Percentiles rank a stretch among this genome's conserved stretches.
These are phyloP conservation scores for Orbilia quercus DNA, from an alignment of 2,329 filamentous ascomycete genomes.

Conservation along the genomic window DNA sequence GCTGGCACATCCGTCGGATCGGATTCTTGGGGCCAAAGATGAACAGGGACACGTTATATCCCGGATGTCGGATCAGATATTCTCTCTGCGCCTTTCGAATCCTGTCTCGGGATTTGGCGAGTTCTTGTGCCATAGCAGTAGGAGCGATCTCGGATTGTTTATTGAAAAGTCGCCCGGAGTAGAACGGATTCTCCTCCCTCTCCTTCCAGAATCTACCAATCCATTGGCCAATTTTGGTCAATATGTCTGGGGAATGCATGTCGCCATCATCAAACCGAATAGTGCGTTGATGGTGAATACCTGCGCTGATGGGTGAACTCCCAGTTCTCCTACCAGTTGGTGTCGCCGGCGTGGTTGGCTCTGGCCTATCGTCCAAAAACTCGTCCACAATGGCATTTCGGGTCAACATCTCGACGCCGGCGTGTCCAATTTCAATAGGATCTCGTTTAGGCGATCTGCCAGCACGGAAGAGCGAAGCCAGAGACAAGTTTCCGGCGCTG, in stretches of 20 bases:
- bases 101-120: constrained; percentile 82
- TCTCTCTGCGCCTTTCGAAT: constrained; percentile 89
- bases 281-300: constrained; percentile 58
- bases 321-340: constrained; percentile 1
- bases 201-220: constrained; percentile 55
- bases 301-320: not conserved
- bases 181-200: constrained; percentile 92
- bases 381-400: constrained; percentile 96
- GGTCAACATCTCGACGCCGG: constrained; percentile 92
- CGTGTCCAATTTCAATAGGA: constrained; percentile 91
- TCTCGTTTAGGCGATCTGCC: constrained; percentile 75
- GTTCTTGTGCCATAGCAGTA: constrained; percentile 81
- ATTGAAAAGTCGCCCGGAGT: constrained; percentile 75
- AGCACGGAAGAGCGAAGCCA: constrained; percentile 77
- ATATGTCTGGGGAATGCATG: constrained; percentile 55
- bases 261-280: constrained; percentile 61
- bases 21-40: constrained; percentile 83
- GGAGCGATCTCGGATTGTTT: constrained; percentile 59
- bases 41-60: constrained; percentile 91
- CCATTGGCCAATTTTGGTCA: constrained; percentile 51
- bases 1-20: constrained; percentile 84
- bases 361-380: constrained; percentile 79
- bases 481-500: constrained; percentile 75
- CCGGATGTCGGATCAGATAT: constrained; percentile 85
- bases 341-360: constrained; percentile 19